Conservation (phyloP, 495 filamentous ascomycete species). For the Aspergillus nidulans region DNA sequence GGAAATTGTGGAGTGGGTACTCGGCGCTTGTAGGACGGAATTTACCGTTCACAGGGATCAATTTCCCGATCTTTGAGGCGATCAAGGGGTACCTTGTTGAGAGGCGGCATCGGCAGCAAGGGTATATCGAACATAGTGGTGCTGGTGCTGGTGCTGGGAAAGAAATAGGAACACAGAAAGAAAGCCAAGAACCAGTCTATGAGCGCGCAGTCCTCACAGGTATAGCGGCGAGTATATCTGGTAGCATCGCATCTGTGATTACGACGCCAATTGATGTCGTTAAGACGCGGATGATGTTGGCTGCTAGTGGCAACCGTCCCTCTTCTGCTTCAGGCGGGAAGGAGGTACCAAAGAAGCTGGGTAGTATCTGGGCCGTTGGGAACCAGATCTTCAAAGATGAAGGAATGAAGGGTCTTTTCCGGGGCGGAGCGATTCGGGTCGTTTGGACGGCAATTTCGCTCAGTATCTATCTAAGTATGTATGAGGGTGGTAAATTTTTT, state of each 20-base stretch:
- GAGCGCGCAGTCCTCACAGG: constrained; percentile 69
- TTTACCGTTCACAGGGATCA: constrained; percentile 79
- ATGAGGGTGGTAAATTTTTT: constrained; percentile 73
- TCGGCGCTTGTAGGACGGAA: constrained; percentile 73
- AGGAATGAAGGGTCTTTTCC: constrained; percentile 69
- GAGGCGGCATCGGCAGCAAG: constrained; percentile 13
- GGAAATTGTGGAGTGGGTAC: constrained; percentile 73
- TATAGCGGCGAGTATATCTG: constrained; percentile 62
- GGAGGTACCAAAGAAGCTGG: not conserved
- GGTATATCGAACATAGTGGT: constrained; percentile 5
- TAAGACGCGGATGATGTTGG: constrained; percentile 74
- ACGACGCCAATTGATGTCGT: constrained; percentile 83
- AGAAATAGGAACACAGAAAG: not conserved
- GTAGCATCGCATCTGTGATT: constrained; percentile 61
- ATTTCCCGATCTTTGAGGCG: constrained; percentile 83
- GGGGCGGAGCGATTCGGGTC: constrained; percentile 69
- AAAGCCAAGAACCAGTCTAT: constrained; percentile 25
- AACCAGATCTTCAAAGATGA: constrained; percentile 56
- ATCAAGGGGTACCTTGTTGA: constrained; percentile 43
- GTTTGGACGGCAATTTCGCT: constrained; percentile 77
- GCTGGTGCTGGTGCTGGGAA: not conserved
- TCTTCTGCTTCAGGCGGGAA: not conserved
- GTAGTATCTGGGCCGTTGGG: constrained; percentile 50
- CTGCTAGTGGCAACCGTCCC: constrained; percentile 28
- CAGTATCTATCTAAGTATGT: constrained; percentile 80